phyloP scores from a whole-genome alignment of 2,329 filamentous ascomycete genomes.

The Xylaria sp. region DNA sequence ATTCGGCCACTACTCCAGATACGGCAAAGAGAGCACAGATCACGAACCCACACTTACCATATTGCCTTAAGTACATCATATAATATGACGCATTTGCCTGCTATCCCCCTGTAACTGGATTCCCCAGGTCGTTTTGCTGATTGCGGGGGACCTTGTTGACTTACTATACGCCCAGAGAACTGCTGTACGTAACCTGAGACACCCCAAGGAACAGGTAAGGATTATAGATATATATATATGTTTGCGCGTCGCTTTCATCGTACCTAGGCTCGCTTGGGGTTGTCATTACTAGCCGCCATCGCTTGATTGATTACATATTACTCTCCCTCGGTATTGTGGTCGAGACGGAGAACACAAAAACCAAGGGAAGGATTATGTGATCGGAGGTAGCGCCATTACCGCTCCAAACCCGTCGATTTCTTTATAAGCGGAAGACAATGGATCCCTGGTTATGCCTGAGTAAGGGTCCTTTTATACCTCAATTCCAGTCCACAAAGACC shows the following conservation, averaged over 20 bases:
- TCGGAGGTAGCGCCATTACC: not conserved
- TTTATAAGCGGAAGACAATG: not conserved
- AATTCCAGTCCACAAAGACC: not conserved
- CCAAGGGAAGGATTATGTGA: not conserved
- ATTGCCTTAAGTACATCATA: not conserved
- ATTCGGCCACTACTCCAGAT: conserved; percentile 18
- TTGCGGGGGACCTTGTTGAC: conserved; percentile 38
- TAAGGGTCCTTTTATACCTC: not conserved
- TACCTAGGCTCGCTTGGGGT: not conserved
- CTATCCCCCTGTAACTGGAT: not conserved
- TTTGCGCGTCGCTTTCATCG: not conserved
- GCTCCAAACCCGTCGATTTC: not conserved
- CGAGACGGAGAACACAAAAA: not conserved
- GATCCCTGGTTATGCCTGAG: not conserved
- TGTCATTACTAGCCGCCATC: not conserved
- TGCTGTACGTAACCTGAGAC: not conserved
- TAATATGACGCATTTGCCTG: conserved; percentile 38
- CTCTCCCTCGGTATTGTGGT: not conserved
- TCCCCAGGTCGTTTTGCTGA: conserved; percentile 16
- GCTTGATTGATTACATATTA: not conserved
- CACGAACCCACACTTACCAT: conserved; percentile 22
- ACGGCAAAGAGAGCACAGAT: conserved; percentile 28
- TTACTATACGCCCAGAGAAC: not conserved
- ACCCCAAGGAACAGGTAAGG: not conserved
- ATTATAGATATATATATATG: not conserved